These are phyloP conservation scores for Globisporangium barbulae DNA, from an alignment of 352 stramenopile genomes.

Conservation along the genomic window DNA sequence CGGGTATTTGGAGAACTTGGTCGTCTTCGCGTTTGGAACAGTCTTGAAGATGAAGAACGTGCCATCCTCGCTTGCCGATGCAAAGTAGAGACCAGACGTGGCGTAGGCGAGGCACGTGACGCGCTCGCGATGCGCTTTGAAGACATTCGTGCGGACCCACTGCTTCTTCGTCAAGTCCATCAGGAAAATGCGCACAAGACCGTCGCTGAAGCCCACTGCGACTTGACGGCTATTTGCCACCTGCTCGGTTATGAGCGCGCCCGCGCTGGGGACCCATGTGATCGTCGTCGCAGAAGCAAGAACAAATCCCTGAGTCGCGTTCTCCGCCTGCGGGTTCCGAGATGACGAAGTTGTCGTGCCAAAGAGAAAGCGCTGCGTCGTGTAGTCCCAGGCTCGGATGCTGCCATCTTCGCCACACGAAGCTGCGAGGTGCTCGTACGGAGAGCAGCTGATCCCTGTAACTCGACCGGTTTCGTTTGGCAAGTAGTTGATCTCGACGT, in stretches of 20 bases:
- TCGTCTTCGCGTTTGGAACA: slow-evolving; percentile 42
- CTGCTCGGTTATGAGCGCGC: slow-evolving; percentile 36
- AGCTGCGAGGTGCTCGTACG: slow-evolving; percentile 83
- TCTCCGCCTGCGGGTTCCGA: slow-evolving; percentile 15
- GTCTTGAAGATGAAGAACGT: slow-evolving; percentile 88
- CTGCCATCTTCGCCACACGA: slow-evolving; percentile 85
- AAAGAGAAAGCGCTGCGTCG: slow-evolving; percentile 22
- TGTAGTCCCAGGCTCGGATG: slow-evolving; percentile 88
- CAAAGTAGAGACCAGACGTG: slow-evolving; percentile 64
- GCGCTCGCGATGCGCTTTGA: slow-evolving; percentile 86
- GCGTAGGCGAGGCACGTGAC: slow-evolving; percentile 75
- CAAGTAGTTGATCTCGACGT: slow-evolving; percentile 55
- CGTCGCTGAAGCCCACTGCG: slow-evolving; percentile 88
- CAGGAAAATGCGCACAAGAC: slow-evolving; percentile 73
- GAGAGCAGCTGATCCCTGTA: slow-evolving; percentile 72
- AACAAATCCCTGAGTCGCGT: slow-evolving; percentile 17
- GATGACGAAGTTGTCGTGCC: slow-evolving; percentile 11
- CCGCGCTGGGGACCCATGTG: slow-evolving; percentile 60
- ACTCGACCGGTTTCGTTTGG: slow-evolving; percentile 64
- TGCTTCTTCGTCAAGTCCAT: slow-evolving; percentile 44
- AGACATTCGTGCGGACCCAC: slow-evolving; percentile 67
- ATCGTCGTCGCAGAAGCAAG: slow-evolving; percentile 54
- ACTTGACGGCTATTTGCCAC: slow-evolving; percentile 68
- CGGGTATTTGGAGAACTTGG: slow-evolving; percentile 49
- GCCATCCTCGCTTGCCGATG: slow-evolving; percentile 68